Evolutionary conservation across 2,329 filamentous ascomycete species (phyloP), one percentile per base, ranked within the genome.

Genomic region (Beauveria varroae): DNA sequence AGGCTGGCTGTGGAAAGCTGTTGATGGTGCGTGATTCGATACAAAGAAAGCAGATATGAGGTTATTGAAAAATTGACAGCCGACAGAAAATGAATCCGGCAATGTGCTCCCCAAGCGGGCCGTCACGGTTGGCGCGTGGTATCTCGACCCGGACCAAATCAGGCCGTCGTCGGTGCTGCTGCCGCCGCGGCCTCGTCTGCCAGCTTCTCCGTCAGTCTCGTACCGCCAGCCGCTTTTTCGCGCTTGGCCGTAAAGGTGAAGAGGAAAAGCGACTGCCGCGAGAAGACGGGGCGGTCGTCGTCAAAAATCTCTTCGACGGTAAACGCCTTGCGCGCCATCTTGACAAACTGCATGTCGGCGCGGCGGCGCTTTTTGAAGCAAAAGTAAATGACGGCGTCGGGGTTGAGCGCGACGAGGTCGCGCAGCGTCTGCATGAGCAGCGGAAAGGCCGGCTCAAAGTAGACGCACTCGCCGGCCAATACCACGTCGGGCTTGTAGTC

Each of bases 391-490:
- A 81, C 77, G 12, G 83, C 82, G 49, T 78, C 73, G 24, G 88
- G 88, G 72, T 88, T 92, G 49, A 92, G 81, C 18, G 84, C 82
- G 65, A 96, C 79, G 53, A 97, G 79, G 64, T 90, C 86, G 63
- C 83, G 79, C 65, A 98, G 77, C 6, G 93, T 98, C 65, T 86
- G 78, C 70, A 95, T 82, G 52, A 99, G 81, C 40, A 97, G 79
- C 34, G 93, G 93, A 70, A 98, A 98, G 1, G 95, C 91, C 3
- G 93, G 92, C 74, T 98, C 95, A 73, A 96, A 96, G 78, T 98
- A 99, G 54, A 96, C 92, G 75, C 93, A 98, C 74, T 98, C 95
- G 46, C 93, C 93, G 3, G 95, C 95, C n/a, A 98, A 82, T 61
- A 99, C 86, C 60, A 96, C 80, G 68, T 93, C 86, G 20, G 92